Base-by-base conservation (phyloP, 345 rosid species). In the Acer yangbiense region DNA sequence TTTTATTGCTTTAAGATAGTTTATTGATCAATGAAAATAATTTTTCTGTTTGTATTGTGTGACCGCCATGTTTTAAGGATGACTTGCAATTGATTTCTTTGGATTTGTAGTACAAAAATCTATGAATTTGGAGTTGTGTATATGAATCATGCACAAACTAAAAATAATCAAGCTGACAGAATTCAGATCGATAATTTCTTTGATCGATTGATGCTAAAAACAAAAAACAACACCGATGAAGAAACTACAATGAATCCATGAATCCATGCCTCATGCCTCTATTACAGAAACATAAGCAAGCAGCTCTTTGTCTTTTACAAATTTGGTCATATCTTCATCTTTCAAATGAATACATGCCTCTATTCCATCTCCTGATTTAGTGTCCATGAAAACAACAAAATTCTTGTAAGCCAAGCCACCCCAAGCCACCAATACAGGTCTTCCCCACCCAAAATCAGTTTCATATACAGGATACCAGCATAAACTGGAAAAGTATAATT, bases 371-470 rank as follows among this genome's bases (percentile, higher is more conserved):
- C 80, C 85, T 1, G 41, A 32, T 46, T 79, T 79, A 18, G 74
- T 80, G 55, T 86, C 85, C 29, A 54, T 58, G 70, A 83, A 82
- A 50, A 39, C 43, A 72, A 68, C 76, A 27, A 83, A 18, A 20
- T 86, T 74, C 65, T 75, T 74, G 72, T 32, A 70, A 82, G 7
- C 80, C 68, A 66, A 79, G 17, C 27, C 74, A 61, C 7, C 78
- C 46, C 9, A 43, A 6, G 79, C 73, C 67, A 76, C 67, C 88
- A 81, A 86, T 32, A 44, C 62, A 0, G 89, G 87, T 48, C 54
- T 80, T 2, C 86, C 86, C 87, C 84, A 82, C 62, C 84, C 86
- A 9, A 86, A 82, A 58, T 86, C 86, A 13, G 82, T 79, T 27
- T 78, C 89, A 61, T 82, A 86, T 2, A 80, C 12, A 5, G 84